These are phyloP conservation scores for Graphilbum sp. DNA, from an alignment of 2,329 filamentous ascomycete species.

Conservation along the genomic window DNA sequence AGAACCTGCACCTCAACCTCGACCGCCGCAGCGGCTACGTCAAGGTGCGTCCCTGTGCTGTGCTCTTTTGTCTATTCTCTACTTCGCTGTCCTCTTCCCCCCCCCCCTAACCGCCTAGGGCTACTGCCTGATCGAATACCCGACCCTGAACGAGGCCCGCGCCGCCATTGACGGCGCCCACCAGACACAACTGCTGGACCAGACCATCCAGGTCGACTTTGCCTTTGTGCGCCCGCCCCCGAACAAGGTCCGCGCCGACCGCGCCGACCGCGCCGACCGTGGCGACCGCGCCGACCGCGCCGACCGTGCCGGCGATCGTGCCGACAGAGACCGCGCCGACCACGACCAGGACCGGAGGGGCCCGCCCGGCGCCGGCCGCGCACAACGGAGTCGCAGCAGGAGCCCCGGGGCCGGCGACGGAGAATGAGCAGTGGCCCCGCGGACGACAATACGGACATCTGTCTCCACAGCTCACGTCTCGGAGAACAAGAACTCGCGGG, in stretches of 20 bases:
- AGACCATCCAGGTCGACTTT: slow-evolving; percentile 69
- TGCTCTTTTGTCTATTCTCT: neutral
- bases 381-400: slow-evolving; percentile 26
- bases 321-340: neutral
- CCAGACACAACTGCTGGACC: slow-evolving; percentile 60
- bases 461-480: slow-evolving; percentile 17
- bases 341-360: neutral
- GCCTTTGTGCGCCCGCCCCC: slow-evolving; percentile 71
- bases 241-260: slow-evolving; percentile 28
- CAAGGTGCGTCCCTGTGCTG: slow-evolving; percentile 51
- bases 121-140: slow-evolving; percentile 73
- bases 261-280: slow-evolving; percentile 12
- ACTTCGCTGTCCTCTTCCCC: no score
- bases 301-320: slow-evolving; percentile 13
- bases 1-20: slow-evolving; percentile 72
- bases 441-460: no score
- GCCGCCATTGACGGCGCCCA: slow-evolving; percentile 73
- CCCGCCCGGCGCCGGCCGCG: slow-evolving; percentile 19
- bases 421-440: slow-evolving; percentile 15
- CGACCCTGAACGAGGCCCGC: slow-evolving; percentile 61
- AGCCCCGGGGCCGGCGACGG: slow-evolving; percentile 21
- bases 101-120: slow-evolving; percentile 33
- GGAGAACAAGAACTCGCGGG: neutral
- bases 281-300: slow-evolving; percentile 4
- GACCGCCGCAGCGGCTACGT: slow-evolving; percentile 73